These are phyloP conservation scores for Chlamydomonas sp. DNA, from an alignment of 139 green algal species.

Conservation along the genomic window DNA sequence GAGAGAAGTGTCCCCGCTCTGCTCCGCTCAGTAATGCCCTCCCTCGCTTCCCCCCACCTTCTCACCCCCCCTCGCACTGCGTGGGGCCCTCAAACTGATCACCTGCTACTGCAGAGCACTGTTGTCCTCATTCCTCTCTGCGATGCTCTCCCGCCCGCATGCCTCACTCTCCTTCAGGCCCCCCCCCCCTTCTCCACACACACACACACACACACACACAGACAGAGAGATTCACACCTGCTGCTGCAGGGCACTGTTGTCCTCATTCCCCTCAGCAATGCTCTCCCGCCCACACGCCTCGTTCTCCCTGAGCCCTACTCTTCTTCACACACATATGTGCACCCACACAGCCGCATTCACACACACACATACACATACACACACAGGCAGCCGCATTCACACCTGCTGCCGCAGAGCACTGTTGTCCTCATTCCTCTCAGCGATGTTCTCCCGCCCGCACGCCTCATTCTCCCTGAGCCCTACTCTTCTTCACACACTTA, in stretches of 20 bases:
- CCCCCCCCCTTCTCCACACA: not conserved
- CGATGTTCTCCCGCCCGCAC: not conserved
- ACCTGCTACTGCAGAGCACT: not conserved
- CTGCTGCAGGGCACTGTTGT: not conserved
- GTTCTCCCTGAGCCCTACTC: not conserved
- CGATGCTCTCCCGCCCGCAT: not conserved
- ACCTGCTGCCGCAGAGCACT: not conserved
- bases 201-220: conserved; percentile 6
- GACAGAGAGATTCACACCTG: not conserved
- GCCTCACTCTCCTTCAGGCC: conserved; percentile 7
- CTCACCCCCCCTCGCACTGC: not conserved
- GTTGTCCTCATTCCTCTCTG: not conserved
- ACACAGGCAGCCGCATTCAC: not conserved
- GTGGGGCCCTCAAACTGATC: not conserved
- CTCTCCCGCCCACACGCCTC: conserved; percentile 2
- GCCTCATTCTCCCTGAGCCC: conserved; percentile 7
- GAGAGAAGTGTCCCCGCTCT: not conserved
- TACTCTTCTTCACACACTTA: not conserved
- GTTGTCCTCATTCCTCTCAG: not conserved
- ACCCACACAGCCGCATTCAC: conserved; percentile 4
- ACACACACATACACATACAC: conserved; percentile 12
- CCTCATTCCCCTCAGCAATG: not conserved
- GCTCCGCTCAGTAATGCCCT: not conserved
- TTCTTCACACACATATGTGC: not conserved
- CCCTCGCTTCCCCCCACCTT: not conserved